Evolutionary conservation across 1,284 basidiomycete genomes (phyloP).

Genomic region (Ceratorhiza oryzae-sativae): DNA sequence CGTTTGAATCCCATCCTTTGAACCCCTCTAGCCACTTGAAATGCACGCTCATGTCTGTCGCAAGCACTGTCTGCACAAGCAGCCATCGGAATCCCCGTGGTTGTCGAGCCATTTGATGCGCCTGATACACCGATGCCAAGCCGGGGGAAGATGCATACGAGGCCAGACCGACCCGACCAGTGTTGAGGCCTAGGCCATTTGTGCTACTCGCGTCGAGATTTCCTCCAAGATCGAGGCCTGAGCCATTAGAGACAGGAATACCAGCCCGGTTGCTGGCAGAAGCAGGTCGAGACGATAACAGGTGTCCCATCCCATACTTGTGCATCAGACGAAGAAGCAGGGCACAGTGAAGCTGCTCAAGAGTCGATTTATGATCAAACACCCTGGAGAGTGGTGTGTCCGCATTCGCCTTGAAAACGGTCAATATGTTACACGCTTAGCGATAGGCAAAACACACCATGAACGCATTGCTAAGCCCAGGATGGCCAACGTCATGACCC

Average conservation of each 20-base stretch:
- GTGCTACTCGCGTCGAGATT: constrained; percentile 56
- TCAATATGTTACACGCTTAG: background rate
- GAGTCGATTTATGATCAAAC: constrained; percentile 85
- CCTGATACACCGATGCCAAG: constrained; percentile 20
- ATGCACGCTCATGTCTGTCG: constrained; percentile 94
- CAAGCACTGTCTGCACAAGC: constrained; percentile 80
- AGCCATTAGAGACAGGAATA: constrained; percentile 18
- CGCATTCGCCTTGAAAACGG: constrained; percentile 78
- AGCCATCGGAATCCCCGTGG: constrained; percentile 67
- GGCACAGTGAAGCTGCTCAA: constrained; percentile 93
- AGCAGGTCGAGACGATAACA: constrained; percentile 47
- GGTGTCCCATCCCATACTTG: constrained; percentile 73
- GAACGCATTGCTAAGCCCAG: constrained; percentile 88
- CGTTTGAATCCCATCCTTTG: constrained; percentile 17
- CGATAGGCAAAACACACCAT: constrained; percentile 67
- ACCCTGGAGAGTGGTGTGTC: constrained; percentile 84
- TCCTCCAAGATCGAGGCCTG: constrained; percentile 11
- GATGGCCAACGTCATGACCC: constrained; percentile 95
- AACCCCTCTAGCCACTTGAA: constrained; percentile 81
- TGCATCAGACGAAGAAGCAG: constrained; percentile 84
- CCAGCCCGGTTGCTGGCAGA: constrained; percentile 1
- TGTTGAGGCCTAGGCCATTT: background rate
- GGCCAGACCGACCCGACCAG: constrained; percentile 50
- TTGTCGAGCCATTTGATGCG: background rate
- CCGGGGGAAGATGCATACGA: constrained; percentile 21